Percentiles rank a stretch among this genome's conserved stretches.
phyloP scores from a whole-genome alignment of 1,139 yeast genomes.

The Protomyces pachydermus region DNA sequence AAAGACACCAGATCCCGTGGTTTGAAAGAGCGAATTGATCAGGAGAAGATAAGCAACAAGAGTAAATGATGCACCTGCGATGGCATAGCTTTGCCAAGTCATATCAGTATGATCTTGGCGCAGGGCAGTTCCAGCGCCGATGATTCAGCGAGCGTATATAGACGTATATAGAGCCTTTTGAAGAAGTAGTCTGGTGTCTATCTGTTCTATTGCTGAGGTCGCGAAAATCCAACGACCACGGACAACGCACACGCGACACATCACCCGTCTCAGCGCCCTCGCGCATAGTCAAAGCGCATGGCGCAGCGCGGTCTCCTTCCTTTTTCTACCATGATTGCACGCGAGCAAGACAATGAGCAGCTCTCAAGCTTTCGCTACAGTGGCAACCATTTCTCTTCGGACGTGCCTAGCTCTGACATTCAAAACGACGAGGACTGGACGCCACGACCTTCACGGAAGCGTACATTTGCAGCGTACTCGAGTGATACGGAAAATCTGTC shows the following conservation, averaged over 20 bases:
- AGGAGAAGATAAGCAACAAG: conserved; percentile 9
- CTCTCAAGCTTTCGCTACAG: not conserved
- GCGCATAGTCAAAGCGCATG: not conserved
- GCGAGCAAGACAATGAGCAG: not conserved
- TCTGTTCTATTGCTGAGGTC: too few species aligned
- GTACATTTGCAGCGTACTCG: conserved; percentile 20
- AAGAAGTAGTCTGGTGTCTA: too few species aligned
- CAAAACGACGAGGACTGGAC: not conserved
- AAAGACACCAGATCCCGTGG: not conserved
- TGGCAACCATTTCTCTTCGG: not conserved
- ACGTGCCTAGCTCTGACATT: not conserved
- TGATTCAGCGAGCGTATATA: not conserved
- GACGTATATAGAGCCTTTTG: not conserved
- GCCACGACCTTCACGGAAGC: not conserved
- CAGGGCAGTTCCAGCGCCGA: not conserved
- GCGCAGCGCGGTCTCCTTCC: not conserved
- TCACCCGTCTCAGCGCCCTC: not conserved
- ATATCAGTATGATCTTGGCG: not conserved
- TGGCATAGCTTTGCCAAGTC: conserved; percentile 15
- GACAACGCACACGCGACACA: too few species aligned
- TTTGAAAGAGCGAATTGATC: conserved; percentile 6
- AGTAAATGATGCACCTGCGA: not conserved
- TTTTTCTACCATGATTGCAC: not conserved
- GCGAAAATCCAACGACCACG: too few species aligned
- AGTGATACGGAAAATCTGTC: conserved; percentile 8